Evolutionary conservation across 1,139 yeast genomes (phyloP), one percentile per base, ranked within the genome.

Genomic region (Protomyces lactucae-debilis): DNA sequence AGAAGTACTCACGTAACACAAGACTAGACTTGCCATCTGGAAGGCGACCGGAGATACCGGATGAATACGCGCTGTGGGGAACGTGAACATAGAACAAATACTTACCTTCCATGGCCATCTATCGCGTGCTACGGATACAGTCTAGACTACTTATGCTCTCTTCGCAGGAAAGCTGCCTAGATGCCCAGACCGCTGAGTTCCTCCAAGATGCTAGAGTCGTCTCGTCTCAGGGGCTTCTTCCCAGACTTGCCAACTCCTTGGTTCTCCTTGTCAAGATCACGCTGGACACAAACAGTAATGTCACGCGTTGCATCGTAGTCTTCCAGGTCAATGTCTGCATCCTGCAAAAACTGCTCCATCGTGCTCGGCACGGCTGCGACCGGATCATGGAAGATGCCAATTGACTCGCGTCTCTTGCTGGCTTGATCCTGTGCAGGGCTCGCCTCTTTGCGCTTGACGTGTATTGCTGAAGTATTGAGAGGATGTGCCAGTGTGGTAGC

Each of bases 111-210:
- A 28, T 28, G 5, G 8, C 8, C 32, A 28, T 28, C 8, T 28
- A 28, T 28, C 6, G 32, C 32, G 32, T 28, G 32, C 32, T 6
- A 28, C 8, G 32, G 5, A 5, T 28, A 28, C 32, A 28, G 32
- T 28, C 32, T 28, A 28, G 32, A 28, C 2, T 28, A 6, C 1
- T 28, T 4, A 4, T 28, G 32, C 8, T 28, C 8, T 28, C 32
- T 28, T 28, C 8, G 8, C 32, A 28, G 23, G 23, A 21, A 2
- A 28, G 46, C 18, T 46, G 14, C n/a, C 43, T 40, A 52, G 6
- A 59, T 36, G 52, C 63, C 63, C 1, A 59, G 52, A 5, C 63
- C 63, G 36, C 63, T 59, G 57, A 59, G 40, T 35, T 59, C 63
- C 43, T 35, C 35, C 10, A 59, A 52, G 23, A 59, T 59, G 40